Base-by-base conservation (phyloP, 441 rosid genomes). In the Populus hybrid region DNA sequence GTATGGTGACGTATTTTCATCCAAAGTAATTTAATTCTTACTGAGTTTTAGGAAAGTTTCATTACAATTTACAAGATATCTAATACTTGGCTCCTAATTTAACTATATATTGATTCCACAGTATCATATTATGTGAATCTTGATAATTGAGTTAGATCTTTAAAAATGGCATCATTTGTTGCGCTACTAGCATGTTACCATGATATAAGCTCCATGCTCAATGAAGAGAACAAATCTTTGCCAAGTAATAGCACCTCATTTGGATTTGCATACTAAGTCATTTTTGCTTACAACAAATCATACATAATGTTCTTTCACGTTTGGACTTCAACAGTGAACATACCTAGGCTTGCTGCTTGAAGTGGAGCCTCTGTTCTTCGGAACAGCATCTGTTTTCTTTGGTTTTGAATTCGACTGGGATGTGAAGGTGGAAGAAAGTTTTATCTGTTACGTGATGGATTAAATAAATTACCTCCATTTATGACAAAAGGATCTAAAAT, bases 261-360 rank as follows among this genome's bases (percentile, higher is more conserved):
- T 42, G 42, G 42, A 38, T 38, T 9, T 38, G 42, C 42, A 38
- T 38, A 38, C 42, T 38, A 38, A 38, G 42, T 38, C 42, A 9
- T 38, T 38, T 38, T 38, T 38, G 42, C 42, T 38, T 38, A 2
- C 42, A 38, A 38, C 42, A 38, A 38, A 38, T 38, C 42, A 38
- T 38, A 2, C 11, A 3, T 38, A 38, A 38, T 38, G 42, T 38
- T 38, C 42, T 2, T 38, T 38, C 42, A 9, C 42, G 42, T 38
- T 38, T 38, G 42, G 42, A 38, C 12, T 38, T 38, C 42, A 9
- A 38, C 71, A 45, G 69, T 53, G 29, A 64, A 65, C 88, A 76
- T 82, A 91, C 97, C 89, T 83, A 79, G 84, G 76, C 68, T 85
- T 92, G 88, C 68, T 90, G 86, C 77, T 88, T 86, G 97, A 90